phyloP scores from a whole-genome alignment of 495 filamentous ascomycete genomes.

The Neurospora sp. region DNA sequence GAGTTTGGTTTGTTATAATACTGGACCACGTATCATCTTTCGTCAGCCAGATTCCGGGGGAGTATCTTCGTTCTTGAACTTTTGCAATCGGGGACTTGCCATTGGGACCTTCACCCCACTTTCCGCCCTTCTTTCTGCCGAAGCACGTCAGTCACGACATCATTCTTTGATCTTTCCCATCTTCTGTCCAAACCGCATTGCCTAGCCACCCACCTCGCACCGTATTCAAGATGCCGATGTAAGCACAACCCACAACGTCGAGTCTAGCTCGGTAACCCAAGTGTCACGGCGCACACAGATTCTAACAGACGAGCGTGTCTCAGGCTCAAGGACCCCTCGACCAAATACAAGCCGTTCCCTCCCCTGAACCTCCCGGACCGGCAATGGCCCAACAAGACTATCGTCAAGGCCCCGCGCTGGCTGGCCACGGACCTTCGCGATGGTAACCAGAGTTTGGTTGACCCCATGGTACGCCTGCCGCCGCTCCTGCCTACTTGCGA shows the following conservation, averaged over 20 bases:
- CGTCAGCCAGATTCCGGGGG: not conserved
- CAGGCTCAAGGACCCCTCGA: slow-evolving; percentile 91
- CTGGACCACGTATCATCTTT: not conserved
- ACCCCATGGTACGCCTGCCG: slow-evolving; percentile 63
- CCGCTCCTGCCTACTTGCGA: not conserved
- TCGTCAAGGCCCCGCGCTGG: slow-evolving; percentile 76
- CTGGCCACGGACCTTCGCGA: slow-evolving; percentile 77
- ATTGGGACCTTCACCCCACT: not conserved
- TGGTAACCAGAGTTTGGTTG: slow-evolving; percentile 80
- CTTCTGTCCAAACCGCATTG: not conserved
- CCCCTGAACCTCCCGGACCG: slow-evolving; percentile 75
- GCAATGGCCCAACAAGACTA: slow-evolving; percentile 79
- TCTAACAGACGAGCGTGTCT: slow-evolving; percentile 8
- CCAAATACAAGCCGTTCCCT: slow-evolving; percentile 71
- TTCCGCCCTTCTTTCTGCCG: slow-evolving; percentile 2
- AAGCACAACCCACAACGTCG: slow-evolving; percentile 6
- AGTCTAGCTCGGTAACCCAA: not conserved
- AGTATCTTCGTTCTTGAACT: not conserved
- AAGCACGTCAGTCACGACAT: not conserved
- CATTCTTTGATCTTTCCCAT: not conserved
- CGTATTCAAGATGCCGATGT: slow-evolving; percentile 27
- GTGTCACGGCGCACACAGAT: slow-evolving; percentile 11
- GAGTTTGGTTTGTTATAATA: not conserved
- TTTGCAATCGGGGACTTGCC: not conserved
- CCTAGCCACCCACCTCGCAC: not conserved